Evolutionary conservation across 768 basidiomycete genomes (phyloP), one percentile per base, ranked within the genome.

Genomic region (Tephrocybe sp.): DNA sequence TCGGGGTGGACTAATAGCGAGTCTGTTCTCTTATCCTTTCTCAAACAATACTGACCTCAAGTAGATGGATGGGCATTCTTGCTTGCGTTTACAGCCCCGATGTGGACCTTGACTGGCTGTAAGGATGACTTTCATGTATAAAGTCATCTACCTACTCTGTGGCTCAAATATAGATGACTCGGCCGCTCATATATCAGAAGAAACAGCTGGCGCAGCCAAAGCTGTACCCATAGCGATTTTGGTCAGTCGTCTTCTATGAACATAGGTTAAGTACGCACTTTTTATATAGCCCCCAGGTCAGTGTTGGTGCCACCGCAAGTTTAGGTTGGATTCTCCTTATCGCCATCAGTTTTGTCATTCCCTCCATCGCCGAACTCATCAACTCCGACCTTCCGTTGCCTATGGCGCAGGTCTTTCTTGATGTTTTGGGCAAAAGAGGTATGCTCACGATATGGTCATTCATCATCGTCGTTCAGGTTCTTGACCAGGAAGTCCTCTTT

Each of bases 71-170:
- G 85, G 85, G 83, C 85, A 1, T 88, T 88, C 62, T 69, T 87
- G 53, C 61, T 88, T 38, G 74, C 86, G 0, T 87, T 88, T 59
- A 86, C 84, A 0, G 72, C 86, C 1, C 83, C 85, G 0, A 88
- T 88, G 86, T 88, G 86, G 86, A 86, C 84, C 3, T 65, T 88
- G 47, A 88, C 86, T 2, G 86, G 86, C 52, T 88, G 86, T 86
- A 47, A 57, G 83, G 64, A 21, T 4, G 33, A 42, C 29, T 27
- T 47, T 4, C 31, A 36, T 30, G 16, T 25, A 22, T 34, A 38
- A 25, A 8, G 8, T 19, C 9, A 46, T n/a, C 18, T 50, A n/a
- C 18, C 53, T 51, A 52, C 12, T 10, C 18, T 31, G 16, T 21
- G n/a, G n/a, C n/a, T n/a, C n/a, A n/a, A 3, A 33, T 42, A 21